Evolutionary conservation across 805 yeast species (phyloP).

Genomic region (Isabelozyma heimii): DNA sequence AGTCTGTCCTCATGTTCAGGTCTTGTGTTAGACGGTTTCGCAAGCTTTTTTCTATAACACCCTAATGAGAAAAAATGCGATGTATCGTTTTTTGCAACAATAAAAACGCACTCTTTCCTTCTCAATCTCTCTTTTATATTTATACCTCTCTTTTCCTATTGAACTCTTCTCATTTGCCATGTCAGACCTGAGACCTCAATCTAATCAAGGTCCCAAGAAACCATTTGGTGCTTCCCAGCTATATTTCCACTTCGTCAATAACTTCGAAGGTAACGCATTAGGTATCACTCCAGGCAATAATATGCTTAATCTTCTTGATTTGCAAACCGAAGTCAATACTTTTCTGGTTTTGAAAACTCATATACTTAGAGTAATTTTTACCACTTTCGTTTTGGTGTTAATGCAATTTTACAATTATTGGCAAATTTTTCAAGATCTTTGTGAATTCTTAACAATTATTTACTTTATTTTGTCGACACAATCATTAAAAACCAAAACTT

Average conservation of each 20-base stretch:
- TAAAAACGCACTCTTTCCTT: neutral
- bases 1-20: no score
- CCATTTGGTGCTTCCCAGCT: no score
- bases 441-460: slow-evolving; percentile 2
- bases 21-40: no score
- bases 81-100: slow-evolving; percentile 1
- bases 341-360: slow-evolving; percentile 14
- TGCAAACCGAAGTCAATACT: slow-evolving; percentile 11
- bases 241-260: neutral
- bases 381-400: slow-evolving; percentile 3
- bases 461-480: slow-evolving; percentile 4
- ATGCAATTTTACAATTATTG: neutral
- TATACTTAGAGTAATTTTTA: slow-evolving; percentile 11
- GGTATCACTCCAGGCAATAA: slow-evolving; percentile 1
- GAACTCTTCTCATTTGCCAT: no score
- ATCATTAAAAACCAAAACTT: neutral
- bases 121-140: neutral
- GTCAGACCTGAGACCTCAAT: no score
- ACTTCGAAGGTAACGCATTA: neutral
- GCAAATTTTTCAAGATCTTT: neutral
- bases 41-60: no score
- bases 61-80: neutral
- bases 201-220: no score
- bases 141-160: neutral
- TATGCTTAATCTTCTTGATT: slow-evolving; percentile 10